These are phyloP conservation scores for Selenicereus undatus DNA, from an alignment of 148 eudicot genomes.

Conservation along the genomic window DNA sequence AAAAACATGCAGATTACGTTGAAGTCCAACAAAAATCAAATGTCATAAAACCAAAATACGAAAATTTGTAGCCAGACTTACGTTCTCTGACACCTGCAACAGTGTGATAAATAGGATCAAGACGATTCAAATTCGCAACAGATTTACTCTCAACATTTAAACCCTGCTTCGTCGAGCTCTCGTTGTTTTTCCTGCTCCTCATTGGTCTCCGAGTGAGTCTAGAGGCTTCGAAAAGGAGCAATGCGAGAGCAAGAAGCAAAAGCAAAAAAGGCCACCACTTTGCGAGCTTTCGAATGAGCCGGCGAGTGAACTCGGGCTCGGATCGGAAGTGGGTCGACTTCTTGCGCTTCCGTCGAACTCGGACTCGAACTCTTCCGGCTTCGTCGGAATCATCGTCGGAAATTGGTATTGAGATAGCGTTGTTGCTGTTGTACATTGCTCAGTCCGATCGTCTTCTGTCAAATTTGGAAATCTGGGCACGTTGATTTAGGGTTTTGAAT, in stretches of 20 bases:
- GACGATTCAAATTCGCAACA: conserved; percentile 48
- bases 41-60: neutral
- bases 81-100: conserved; percentile 71
- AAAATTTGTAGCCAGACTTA: conserved; percentile 26
- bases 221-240: conserved; percentile 63
- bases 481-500: neutral
- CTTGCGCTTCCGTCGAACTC: conserved; percentile 53
- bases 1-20: neutral
- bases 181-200: neutral
- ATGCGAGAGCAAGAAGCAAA: conserved; percentile 41
- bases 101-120: conserved; percentile 52
- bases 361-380: conserved; percentile 23
- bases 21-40: neutral
- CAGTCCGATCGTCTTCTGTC: neutral
- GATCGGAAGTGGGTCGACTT: conserved; percentile 31
- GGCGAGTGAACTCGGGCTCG: conserved; percentile 26
- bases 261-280: conserved; percentile 69
- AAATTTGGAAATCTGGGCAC: neutral
- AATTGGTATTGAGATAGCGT: conserved; percentile 41
- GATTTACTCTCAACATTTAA: conserved; percentile 10
- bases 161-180: conserved; percentile 13
- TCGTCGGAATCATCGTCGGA: conserved; percentile 63
- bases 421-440: conserved; percentile 28
- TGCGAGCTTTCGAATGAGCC: conserved; percentile 15
- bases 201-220: conserved; percentile 33